phyloP scores from a whole-genome alignment of 805 yeast genomes.

The Saturnispora hagleri region DNA sequence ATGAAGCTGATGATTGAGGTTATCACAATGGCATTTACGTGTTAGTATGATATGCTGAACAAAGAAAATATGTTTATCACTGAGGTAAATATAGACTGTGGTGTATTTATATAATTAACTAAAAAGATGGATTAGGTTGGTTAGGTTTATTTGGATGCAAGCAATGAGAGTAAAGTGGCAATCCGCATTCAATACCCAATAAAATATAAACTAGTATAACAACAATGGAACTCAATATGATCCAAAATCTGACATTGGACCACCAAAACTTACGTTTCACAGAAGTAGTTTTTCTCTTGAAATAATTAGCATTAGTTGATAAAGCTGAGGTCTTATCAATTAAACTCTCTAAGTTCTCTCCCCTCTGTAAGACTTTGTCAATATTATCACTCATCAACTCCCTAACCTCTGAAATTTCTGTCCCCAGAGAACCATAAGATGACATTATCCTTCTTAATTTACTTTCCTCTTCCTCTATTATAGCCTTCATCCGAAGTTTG shows the following conservation, averaged over 20 bases:
- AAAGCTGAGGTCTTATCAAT: slow-evolving; percentile 75
- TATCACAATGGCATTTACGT: neutral
- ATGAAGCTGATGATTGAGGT: slow-evolving; percentile 14
- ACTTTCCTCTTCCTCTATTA: slow-evolving; percentile 44
- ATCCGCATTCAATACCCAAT: slow-evolving; percentile 45
- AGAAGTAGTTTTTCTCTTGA: slow-evolving; percentile 57
- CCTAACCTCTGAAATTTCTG: slow-evolving; percentile 57
- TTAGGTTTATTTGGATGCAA: slow-evolving; percentile 25
- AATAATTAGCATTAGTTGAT: slow-evolving; percentile 56
- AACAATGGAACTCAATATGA: slow-evolving; percentile 20
- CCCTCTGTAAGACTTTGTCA: slow-evolving; percentile 63
- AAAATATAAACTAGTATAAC: slow-evolving; percentile 35
- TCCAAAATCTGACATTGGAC: slow-evolving; percentile 41
- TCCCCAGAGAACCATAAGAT: slow-evolving; percentile 28
- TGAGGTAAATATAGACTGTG: neutral
- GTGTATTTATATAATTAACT: neutral
- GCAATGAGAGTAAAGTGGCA: slow-evolving; percentile 39
- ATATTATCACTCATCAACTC: slow-evolving; percentile 66
- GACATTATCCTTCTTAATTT: slow-evolving; percentile 33
- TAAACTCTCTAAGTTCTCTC: slow-evolving; percentile 61
- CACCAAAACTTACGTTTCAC: slow-evolving; percentile 66
- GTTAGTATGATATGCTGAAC: neutral
- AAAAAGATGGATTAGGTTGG: slow-evolving; percentile 16
- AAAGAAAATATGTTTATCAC: neutral
- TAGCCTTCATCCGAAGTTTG: slow-evolving; percentile 46